Evolutionary conservation across 1,284 basidiomycete species (phyloP), one percentile per base, ranked within the genome.

Genomic region (Austropuccinia psidii): DNA sequence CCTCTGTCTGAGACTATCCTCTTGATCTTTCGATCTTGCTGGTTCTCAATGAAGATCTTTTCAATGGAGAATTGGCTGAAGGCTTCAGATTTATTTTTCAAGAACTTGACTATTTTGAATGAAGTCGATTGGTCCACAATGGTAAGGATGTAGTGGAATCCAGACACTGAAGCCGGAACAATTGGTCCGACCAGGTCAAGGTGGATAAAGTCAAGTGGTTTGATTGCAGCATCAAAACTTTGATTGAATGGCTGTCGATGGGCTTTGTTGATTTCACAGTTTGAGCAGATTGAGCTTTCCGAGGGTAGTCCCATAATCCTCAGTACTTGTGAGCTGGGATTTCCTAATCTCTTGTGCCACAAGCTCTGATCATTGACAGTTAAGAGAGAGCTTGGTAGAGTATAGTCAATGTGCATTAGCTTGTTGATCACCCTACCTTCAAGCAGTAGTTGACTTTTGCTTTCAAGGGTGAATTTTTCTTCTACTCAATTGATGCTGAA

Each of bases 181-280:
- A 64, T 64, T 29, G 41, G 43, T 19, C 60, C 60, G 29, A 64
- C 60, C 5, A 64, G 31, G 35, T 64, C 41, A 19, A 64, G 33
- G 11, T 64, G 60, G 11, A 64, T n/a, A 5, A 29, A 21, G 3
- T 64, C n/a, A 8, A 64, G 29, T 31, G 39, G 43, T 31, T 9
- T 33, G 21, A 2, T 1, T 9, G 17, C 43, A 27, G 37, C 21
- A 3, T 15, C 33, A 15, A 64, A 64, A 64, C 49, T 39, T 15
- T 31, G 4, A 4, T n/a, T 27, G 15, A 64, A 64, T 4, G 41
- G 60, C 5, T 31, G 17, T 3, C n/a, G 37, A 47, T n/a, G n/a
- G n/a, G n/a, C n/a, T n/a, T n/a, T n/a, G n/a, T n/a, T n/a, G n/a
- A n/a, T n/a, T n/a, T n/a, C n/a, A n/a, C n/a, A n/a, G n/a, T n/a